Evolutionary conservation across 2,329 filamentous ascomycete species (phyloP).

Genomic region (Claviceps capensis): DNA sequence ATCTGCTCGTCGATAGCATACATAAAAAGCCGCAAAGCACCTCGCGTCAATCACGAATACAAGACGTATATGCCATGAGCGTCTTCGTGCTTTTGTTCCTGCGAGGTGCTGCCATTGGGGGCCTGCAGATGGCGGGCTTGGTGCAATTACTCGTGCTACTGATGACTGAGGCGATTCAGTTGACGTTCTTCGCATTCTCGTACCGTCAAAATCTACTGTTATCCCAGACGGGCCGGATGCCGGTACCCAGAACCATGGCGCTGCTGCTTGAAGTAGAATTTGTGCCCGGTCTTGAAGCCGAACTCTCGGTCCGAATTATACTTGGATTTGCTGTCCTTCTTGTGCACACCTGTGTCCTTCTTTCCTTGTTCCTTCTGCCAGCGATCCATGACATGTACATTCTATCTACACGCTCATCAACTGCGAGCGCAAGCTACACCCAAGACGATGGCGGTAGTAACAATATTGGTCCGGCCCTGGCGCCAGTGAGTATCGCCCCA

Average conservation of each 20-base stretch:
- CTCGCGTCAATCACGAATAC: constrained; percentile 20
- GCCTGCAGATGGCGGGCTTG: constrained; percentile 40
- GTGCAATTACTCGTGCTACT: constrained; percentile 55
- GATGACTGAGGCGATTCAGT: constrained; percentile 52
- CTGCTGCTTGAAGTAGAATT: neutral
- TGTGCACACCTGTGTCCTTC: constrained; percentile 33
- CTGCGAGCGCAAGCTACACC: neutral
- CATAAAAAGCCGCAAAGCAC: constrained; percentile 52
- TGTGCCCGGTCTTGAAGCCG: neutral
- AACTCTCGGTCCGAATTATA: neutral
- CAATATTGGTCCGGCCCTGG: neutral
- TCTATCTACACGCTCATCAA: neutral
- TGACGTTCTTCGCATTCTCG: constrained; percentile 21
- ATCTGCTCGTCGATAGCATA: constrained; percentile 29
- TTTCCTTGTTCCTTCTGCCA: constrained; percentile 48
- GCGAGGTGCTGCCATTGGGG: constrained; percentile 53
- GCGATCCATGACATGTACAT: constrained; percentile 12
- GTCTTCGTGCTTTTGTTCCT: constrained; percentile 50
- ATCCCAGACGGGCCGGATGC: neutral
- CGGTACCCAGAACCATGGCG: neutral
- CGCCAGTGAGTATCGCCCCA: neutral
- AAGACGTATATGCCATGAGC: constrained; percentile 51
- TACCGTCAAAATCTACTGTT: constrained; percentile 21
- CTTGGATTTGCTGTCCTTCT: neutral
- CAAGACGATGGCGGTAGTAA: neutral